A percentile compares a stretch with the other conserved stretches of the same genome.
These are phyloP conservation scores for Agrocybe pediades DNA, from an alignment of 768 basidiomycete genomes.

Conservation along the genomic window DNA sequence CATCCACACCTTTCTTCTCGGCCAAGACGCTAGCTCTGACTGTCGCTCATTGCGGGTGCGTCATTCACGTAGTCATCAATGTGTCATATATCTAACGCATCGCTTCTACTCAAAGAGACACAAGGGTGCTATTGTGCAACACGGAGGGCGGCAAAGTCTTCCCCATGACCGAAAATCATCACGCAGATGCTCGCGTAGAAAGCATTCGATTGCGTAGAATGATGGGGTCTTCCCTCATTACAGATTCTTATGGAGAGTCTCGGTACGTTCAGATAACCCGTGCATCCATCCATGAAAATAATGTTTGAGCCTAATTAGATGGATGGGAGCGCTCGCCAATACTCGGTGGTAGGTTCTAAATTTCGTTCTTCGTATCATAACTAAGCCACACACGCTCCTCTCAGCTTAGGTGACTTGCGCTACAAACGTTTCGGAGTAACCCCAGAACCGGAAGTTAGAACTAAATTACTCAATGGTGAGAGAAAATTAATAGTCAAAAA, in stretches of 20 bases:
- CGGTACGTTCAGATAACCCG: slow-evolving; percentile 45
- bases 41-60: slow-evolving; percentile 91
- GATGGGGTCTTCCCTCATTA: slow-evolving; percentile 88
- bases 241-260: slow-evolving; percentile 93
- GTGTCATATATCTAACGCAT: background rate
- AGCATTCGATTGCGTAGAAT: slow-evolving; percentile 81
- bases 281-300: background rate
- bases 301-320: slow-evolving; percentile 43
- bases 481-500: background rate
- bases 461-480: slow-evolving; percentile 74
- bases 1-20: slow-evolving; percentile 80
- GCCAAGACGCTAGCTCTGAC: slow-evolving; percentile 77
- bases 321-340: slow-evolving; percentile 95
- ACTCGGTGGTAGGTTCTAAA: slow-evolving; percentile 72
- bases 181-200: slow-evolving; percentile 90
- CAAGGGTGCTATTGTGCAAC: slow-evolving; percentile 81
- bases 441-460: slow-evolving; percentile 86
- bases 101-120: slow-evolving; percentile 62
- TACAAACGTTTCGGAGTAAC: slow-evolving; percentile 92
- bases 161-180: slow-evolving; percentile 93
- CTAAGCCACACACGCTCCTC: background rate
- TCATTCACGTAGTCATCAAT: background rate
- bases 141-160: slow-evolving; percentile 71
- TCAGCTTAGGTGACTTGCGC: slow-evolving; percentile 83
- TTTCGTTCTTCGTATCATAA: background rate